Conservation (phyloP, 768 basidiomycete species). For the Ramaria sp. region DNA sequence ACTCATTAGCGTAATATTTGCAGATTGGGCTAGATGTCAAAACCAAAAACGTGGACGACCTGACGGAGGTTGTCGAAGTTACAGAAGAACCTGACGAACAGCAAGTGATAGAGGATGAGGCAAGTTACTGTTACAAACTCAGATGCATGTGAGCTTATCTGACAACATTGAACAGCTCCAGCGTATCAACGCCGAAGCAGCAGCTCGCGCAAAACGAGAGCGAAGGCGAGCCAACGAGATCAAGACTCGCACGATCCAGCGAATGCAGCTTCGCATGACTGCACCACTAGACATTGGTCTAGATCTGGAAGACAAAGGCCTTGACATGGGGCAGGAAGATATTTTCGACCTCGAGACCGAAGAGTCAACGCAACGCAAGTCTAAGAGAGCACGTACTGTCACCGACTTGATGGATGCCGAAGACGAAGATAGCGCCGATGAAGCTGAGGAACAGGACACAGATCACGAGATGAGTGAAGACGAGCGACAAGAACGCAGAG, state of each 20-base stretch:
- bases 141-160: neutral
- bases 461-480: constrained; percentile 40
- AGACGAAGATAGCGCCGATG: constrained; percentile 19
- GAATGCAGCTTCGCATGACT: constrained; percentile 96
- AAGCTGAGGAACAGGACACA: constrained; percentile 31
- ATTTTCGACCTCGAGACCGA: constrained; percentile 75
- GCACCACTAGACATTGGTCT: constrained; percentile 94
- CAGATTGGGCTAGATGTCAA: constrained; percentile 82
- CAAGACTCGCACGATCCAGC: constrained; percentile 77
- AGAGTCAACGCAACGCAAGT: constrained; percentile 30
- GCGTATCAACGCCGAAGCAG: constrained; percentile 67
- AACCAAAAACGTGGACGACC: constrained; percentile 59
- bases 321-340: constrained; percentile 72
- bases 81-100: constrained; percentile 75
- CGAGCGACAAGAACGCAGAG: constrained; percentile 57
- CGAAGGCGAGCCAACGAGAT: constrained; percentile 82
- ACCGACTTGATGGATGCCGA: constrained; percentile 25
- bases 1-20: neutral
- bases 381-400: constrained; percentile 24
- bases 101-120: constrained; percentile 82
- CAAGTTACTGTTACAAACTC: constrained; percentile 21
- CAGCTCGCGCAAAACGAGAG: constrained; percentile 66
- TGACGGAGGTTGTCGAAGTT: constrained; percentile 61
- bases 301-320: constrained; percentile 66
- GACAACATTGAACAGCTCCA: constrained; percentile 47